Conservation (phyloP, 2,329 filamentous ascomycete species). For the Zelopaecilomyces penicillatus region DNA sequence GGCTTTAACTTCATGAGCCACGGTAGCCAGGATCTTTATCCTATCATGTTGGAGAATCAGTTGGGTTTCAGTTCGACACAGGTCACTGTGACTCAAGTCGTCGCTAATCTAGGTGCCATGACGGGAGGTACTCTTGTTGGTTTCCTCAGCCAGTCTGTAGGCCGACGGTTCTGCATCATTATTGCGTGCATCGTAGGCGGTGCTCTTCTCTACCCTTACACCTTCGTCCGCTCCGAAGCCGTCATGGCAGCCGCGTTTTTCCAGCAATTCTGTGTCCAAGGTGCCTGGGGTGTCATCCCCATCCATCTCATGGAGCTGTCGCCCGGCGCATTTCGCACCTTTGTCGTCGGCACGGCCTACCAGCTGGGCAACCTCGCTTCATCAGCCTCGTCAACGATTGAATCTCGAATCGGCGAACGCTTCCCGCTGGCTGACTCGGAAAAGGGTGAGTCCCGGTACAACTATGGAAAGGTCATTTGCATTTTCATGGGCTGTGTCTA, state of each 20-base stretch:
- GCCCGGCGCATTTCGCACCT: constrained; percentile 63
- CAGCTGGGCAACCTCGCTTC: constrained; percentile 70
- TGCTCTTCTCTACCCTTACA: constrained; percentile 76
- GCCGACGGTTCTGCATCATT: constrained; percentile 61
- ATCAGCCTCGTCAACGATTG: constrained; percentile 64
- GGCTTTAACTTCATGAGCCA: constrained; percentile 91
- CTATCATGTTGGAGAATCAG: constrained; percentile 51
- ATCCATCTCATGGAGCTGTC: constrained; percentile 73
- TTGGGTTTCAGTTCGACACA: constrained; percentile 42
- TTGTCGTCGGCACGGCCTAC: constrained; percentile 66
- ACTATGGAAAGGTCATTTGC: constrained; percentile 78
- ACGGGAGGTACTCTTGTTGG: constrained; percentile 58
- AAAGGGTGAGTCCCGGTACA: constrained; percentile 44
- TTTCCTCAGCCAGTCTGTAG: constrained; percentile 60
- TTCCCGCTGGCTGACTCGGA: constrained; percentile 59
- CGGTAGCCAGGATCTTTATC: constrained; percentile 58
- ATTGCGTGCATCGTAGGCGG: constrained; percentile 57
- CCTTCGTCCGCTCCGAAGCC: constrained; percentile 51
- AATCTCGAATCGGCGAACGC: constrained; percentile 63
- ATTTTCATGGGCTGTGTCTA: constrained; percentile 89
- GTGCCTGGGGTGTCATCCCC: constrained; percentile 68
- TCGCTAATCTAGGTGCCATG: constrained; percentile 65
- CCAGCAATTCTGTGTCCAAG: constrained; percentile 71
- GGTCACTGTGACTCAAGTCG: constrained; percentile 63
- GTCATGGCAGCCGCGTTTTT: constrained; percentile 80